Percentiles rank a stretch among this genome's conserved stretches.
Conservation (phyloP, 208 protist genomes). For the Acanthamoeba comandoni region DNA sequence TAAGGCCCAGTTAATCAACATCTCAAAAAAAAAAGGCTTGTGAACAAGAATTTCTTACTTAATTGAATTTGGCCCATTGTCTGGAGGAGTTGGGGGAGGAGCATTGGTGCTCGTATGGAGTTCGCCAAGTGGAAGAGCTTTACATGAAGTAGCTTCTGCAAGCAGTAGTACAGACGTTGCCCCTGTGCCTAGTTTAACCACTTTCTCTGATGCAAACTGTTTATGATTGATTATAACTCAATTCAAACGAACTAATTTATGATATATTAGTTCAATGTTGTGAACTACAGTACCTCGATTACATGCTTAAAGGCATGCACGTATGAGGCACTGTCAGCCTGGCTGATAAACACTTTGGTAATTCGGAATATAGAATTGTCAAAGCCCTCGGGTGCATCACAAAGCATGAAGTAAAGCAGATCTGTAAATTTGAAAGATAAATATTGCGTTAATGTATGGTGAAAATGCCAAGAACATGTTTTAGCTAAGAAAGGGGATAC, state of each 20-base stretch:
- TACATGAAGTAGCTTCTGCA: slow-evolving; percentile 2
- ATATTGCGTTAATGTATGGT: neutral
- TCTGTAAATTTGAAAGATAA: neutral
- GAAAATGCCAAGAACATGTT: neutral
- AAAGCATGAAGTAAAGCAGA: neutral
- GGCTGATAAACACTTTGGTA: neutral
- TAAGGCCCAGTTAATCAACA: no score
- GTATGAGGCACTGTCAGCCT: neutral
- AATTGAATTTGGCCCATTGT: neutral
- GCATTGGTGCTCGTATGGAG: no score
- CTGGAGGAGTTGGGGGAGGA: slow-evolving; percentile 11
- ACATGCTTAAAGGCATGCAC: slow-evolving; percentile 23
- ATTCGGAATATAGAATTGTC: slow-evolving; percentile 20
- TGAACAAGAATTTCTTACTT: neutral
- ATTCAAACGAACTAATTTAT: neutral
- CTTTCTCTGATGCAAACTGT: slow-evolving; percentile 6
- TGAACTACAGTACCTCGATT: neutral
- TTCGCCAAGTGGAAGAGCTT: no score
- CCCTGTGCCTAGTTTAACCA: neutral
- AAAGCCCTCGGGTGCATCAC: neutral
- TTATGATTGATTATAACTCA: neutral
- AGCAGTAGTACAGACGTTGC: neutral
- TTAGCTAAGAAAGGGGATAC: neutral
- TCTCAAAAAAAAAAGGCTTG: no score
- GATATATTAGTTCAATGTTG: neutral